Percentiles rank a stretch among this genome's conserved stretches.
Conservation (phyloP, 371 early-diverging fungal species). For the Mortierella sp. region DNA sequence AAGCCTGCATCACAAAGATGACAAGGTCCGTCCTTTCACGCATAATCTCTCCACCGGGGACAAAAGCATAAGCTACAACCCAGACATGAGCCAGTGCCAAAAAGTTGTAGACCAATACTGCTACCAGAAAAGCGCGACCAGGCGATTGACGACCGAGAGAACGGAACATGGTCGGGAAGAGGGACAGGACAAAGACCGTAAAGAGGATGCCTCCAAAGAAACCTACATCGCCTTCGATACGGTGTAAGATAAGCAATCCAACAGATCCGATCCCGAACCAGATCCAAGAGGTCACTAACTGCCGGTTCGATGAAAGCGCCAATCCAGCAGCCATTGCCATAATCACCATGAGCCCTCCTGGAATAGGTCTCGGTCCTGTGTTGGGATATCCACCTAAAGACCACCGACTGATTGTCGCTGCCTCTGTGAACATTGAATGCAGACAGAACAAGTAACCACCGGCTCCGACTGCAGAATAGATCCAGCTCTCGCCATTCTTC, state of each 20-base stretch:
- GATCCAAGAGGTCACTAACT: conserved; percentile 63
- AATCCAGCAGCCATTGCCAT: conserved; percentile 70
- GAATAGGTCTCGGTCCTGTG: conserved; percentile 84
- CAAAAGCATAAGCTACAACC: conserved; percentile 89
- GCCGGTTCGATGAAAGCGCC: conserved; percentile 67
- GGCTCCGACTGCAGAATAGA: conserved; percentile 70
- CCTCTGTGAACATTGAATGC: conserved; percentile 83
- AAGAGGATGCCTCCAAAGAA: conserved; percentile 77
- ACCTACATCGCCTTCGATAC: conserved; percentile 73
- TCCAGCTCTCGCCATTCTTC: conserved; percentile 59
- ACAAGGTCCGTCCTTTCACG: conserved; percentile 84
- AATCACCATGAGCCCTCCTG: conserved; percentile 79
- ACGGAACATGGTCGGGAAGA: conserved; percentile 73
- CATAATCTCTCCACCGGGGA: conserved; percentile 81
- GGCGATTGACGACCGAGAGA: conserved; percentile 70
- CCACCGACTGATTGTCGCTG: conserved; percentile 82
- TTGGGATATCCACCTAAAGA: conserved; percentile 82
- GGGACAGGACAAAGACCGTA: conserved; percentile 71
- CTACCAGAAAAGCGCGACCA: conserved; percentile 74
- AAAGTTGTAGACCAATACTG: conserved; percentile 76
- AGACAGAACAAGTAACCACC: conserved; percentile 78
- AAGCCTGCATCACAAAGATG: conserved; percentile 63
- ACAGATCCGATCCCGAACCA: conserved; percentile 73
- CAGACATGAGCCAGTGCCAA: conserved; percentile 82
- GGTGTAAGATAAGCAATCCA: conserved; percentile 67